Evolutionary conservation across 768 basidiomycete genomes (phyloP).

Genomic region (Trametes punicea): DNA sequence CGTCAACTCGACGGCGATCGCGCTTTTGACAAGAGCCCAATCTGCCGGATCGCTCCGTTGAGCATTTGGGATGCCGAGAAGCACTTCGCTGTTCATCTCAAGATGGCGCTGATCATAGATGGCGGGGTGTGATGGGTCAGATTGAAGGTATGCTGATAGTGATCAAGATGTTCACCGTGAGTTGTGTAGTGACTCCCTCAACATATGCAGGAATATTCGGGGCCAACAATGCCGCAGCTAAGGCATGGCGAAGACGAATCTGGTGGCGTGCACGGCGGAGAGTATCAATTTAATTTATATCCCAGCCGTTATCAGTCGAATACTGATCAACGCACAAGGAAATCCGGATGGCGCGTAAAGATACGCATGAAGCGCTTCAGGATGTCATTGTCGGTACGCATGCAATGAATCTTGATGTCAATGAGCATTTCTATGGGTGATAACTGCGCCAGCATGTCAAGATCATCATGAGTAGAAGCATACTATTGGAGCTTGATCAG

Average conservation of each 20-base stretch:
- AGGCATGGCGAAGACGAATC: conserved; percentile 1
- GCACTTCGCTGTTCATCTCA: background rate
- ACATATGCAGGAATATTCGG: conserved; percentile 6
- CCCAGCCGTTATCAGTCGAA: too few relatives aligned
- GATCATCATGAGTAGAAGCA: background rate
- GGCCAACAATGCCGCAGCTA: conserved; percentile 4
- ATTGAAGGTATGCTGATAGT: background rate
- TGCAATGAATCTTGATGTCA: conserved; percentile 8
- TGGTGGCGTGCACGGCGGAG: background rate
- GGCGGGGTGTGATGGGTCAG: background rate
- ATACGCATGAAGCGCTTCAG: background rate
- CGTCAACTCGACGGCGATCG: conserved; percentile 2
- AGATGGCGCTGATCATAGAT: background rate
- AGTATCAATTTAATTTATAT: background rate
- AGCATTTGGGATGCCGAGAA: background rate
- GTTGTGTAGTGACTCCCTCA: background rate
- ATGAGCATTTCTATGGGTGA: conserved; percentile 1
- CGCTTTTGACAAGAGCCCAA: conserved; percentile 6
- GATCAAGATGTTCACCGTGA: background rate
- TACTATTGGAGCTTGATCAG: background rate
- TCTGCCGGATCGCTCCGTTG: conserved; percentile 4
- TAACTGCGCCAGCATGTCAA: background rate
- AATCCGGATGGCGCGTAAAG: conserved; percentile 10
- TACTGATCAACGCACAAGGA: background rate
- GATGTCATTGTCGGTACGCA: conserved; percentile 2